Conservation (phyloP, 2,329 filamentous ascomycete species). For the Lecanicillium sp. region DNA sequence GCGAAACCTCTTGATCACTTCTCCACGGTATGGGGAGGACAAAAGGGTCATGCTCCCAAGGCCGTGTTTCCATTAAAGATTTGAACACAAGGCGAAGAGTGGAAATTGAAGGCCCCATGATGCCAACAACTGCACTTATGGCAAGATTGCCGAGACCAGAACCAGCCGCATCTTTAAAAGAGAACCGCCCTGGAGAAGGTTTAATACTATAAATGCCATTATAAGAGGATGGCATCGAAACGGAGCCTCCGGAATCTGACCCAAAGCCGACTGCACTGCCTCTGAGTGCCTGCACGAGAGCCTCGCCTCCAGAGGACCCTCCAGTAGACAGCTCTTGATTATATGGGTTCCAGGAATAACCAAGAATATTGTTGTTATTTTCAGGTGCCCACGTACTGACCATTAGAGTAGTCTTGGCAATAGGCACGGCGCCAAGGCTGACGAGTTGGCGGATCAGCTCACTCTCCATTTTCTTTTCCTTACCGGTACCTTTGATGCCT, state of each 20-base stretch:
- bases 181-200: slow-evolving; percentile 1
- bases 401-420: background rate
- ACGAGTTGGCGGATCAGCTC: background rate
- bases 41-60: background rate
- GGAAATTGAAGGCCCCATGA: background rate
- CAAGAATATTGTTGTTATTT: slow-evolving; percentile 21
- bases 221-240: slow-evolving; percentile 19
- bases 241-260: slow-evolving; percentile 21
- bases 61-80: background rate
- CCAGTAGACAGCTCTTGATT: slow-evolving; percentile 20
- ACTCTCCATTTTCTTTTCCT: slow-evolving; percentile 2
- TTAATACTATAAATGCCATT: slow-evolving; percentile 2
- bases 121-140: background rate
- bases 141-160: background rate
- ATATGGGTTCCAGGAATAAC: slow-evolving; percentile 20
- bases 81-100: background rate
- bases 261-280: slow-evolving; percentile 22
- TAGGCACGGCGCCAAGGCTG: background rate
- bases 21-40: too few species aligned
- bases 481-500: background rate
- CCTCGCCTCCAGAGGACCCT: slow-evolving; percentile 26
- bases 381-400: slow-evolving; percentile 9
- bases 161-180: background rate
- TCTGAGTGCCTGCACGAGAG: slow-evolving; percentile 19
- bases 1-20: too few species aligned